A percentile compares a stretch with the other conserved stretches of the same genome.
phyloP scores from a whole-genome alignment of 2,329 filamentous ascomycete species.

The Lasiodiplodia sp. region DNA sequence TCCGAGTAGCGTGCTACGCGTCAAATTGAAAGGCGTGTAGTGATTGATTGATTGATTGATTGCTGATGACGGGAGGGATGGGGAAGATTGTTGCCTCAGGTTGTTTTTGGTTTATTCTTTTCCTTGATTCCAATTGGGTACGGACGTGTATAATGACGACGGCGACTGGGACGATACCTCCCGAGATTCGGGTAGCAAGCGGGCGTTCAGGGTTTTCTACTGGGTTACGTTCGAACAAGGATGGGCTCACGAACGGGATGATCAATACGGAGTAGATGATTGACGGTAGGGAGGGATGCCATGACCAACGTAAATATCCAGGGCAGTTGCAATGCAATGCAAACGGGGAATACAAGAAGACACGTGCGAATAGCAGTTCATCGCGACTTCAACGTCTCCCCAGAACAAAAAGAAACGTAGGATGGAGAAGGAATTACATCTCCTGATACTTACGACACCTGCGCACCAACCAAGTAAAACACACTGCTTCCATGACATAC shows the following conservation, averaged over 20 bases:
- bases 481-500: background rate
- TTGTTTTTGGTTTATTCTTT: background rate
- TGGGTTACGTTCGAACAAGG: background rate
- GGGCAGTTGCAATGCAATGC: background rate
- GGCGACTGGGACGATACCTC: background rate
- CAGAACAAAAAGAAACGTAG: background rate
- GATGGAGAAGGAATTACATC: background rate
- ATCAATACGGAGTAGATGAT: background rate
- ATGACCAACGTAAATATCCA: background rate
- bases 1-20: background rate
- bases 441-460: background rate
- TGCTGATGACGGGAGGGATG: no score
- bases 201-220: slow-evolving; percentile 9
- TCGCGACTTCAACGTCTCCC: background rate
- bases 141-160: slow-evolving; percentile 9
- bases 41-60: no score
- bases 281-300: background rate
- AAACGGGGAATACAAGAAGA: background rate
- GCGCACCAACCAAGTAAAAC: background rate
- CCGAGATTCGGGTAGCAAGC: background rate
- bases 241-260: background rate
- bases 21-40: no score
- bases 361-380: background rate
- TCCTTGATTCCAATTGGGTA: background rate
- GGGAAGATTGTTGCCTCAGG: background rate